Conservation (phyloP, 352 stramenopile species). For the Globisporangium heterothallicum region DNA sequence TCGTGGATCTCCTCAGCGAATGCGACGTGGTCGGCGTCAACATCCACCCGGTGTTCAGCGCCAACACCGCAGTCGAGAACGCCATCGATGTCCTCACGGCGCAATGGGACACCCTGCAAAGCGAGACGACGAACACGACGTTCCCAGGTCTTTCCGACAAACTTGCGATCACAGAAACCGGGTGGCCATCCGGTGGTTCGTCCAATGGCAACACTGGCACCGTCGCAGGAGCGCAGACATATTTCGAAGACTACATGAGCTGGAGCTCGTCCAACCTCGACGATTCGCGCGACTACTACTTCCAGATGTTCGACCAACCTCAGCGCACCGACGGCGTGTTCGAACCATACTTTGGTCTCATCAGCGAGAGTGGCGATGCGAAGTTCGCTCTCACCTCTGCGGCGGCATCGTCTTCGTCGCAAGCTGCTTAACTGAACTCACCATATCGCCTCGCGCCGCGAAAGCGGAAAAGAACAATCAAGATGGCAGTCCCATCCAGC, state of each 20-base stretch:
- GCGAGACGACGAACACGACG: slow-evolving; percentile 23
- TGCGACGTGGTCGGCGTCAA: slow-evolving; percentile 69
- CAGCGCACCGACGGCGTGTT: slow-evolving; percentile 34
- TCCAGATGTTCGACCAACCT: slow-evolving; percentile 59
- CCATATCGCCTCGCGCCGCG: too few relatives aligned
- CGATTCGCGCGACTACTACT: slow-evolving; percentile 40
- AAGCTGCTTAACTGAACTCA: too few relatives aligned
- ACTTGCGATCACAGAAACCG: slow-evolving; percentile 52
- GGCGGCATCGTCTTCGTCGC: neutral
- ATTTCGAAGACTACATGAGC: slow-evolving; percentile 30
- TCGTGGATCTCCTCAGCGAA: slow-evolving; percentile 34
- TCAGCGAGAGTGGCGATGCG: slow-evolving; percentile 21
- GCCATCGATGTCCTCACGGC: slow-evolving; percentile 36
- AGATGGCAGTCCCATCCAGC: too few relatives aligned
- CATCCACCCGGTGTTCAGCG: slow-evolving; percentile 62
- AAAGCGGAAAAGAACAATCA: too few relatives aligned
- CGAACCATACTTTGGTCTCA: slow-evolving; percentile 47
- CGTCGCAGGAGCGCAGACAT: slow-evolving; percentile 29
- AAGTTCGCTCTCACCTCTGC: slow-evolving; percentile 33
- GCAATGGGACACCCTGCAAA: slow-evolving; percentile 40
- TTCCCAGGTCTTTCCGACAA: slow-evolving; percentile 43
- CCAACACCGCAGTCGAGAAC: slow-evolving; percentile 21
- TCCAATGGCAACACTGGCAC: slow-evolving; percentile 38
- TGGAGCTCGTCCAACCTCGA: slow-evolving; percentile 28
- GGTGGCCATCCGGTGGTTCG: slow-evolving; percentile 46